Conservation (phyloP, 75 land plant genomes). For the Pseudotsuga menziesii region DNA sequence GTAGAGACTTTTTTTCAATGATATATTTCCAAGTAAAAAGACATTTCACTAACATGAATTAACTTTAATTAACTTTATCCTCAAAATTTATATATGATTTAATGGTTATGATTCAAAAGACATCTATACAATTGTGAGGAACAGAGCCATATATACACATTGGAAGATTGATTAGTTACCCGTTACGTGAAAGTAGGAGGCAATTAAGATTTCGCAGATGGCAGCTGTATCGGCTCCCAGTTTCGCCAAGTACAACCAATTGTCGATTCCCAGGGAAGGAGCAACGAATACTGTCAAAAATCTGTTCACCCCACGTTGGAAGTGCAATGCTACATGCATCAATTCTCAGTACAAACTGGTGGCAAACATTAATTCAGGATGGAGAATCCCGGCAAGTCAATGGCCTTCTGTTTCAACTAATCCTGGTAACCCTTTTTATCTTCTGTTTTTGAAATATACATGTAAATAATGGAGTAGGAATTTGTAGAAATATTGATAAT, state of each 20-base stretch:
- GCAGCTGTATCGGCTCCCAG: background rate
- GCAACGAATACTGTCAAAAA: background rate
- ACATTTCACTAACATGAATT: too few species aligned
- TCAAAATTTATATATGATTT: too few species aligned
- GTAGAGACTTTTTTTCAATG: too few species aligned
- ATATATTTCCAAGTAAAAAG: too few species aligned
- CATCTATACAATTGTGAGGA: too few species aligned
- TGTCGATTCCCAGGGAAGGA: background rate
- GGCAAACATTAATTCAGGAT: background rate
- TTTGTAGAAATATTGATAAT: background rate
- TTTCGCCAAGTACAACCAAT: background rate
- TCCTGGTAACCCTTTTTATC: background rate
- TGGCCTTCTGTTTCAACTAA: background rate
- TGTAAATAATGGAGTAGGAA: background rate
- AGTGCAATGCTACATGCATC: background rate
- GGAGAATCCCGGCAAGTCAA: constrained; percentile 1
- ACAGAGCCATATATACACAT: too few species aligned
- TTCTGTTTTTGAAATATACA: background rate
- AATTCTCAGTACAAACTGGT: background rate
- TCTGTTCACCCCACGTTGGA: background rate
- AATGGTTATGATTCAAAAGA: too few species aligned
- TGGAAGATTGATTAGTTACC: too few species aligned
- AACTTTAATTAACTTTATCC: too few species aligned
- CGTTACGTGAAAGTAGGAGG: too few species aligned
- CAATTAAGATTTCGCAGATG: background rate